phyloP scores from a whole-genome alignment of 2,329 filamentous ascomycete genomes.

The Botrytis cinerea region DNA sequence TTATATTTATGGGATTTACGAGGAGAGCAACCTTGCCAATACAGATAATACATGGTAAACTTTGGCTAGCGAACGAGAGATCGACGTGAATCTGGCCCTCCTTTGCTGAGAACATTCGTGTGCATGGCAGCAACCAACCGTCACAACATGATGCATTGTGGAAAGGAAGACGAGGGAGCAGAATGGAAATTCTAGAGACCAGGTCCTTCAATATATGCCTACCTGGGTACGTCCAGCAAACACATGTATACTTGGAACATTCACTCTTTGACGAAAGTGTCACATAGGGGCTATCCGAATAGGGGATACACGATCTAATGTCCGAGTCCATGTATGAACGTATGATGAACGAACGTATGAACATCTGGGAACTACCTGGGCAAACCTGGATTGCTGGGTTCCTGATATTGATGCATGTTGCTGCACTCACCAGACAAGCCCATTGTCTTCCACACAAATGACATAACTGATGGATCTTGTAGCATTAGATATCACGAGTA shows the following conservation, averaged over 20 bases:
- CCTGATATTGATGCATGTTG: neutral
- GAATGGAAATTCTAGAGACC: too few relatives aligned
- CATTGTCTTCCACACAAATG: neutral
- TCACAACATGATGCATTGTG: neutral
- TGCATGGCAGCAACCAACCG: neutral
- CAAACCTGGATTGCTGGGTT: neutral
- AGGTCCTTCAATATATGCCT: too few relatives aligned
- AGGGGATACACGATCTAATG: neutral
- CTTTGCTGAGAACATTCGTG: neutral
- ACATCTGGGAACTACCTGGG: neutral
- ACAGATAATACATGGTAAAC: neutral
- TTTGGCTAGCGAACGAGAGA: neutral
- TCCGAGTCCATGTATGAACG: neutral
- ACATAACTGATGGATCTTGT: neutral
- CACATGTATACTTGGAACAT: neutral
- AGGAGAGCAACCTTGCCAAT: too few relatives aligned
- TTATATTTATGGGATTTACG: neutral
- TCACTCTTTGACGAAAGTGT: neutral
- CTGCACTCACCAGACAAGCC: neutral
- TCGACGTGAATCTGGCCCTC: neutral
- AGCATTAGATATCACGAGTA: neutral
- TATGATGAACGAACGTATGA: neutral
- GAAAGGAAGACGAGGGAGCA: neutral
- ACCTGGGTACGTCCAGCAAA: neutral
- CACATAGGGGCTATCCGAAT: neutral